Conservation (phyloP, 2,329 filamentous ascomycete species). For the Raffaelea albimanens region DNA sequence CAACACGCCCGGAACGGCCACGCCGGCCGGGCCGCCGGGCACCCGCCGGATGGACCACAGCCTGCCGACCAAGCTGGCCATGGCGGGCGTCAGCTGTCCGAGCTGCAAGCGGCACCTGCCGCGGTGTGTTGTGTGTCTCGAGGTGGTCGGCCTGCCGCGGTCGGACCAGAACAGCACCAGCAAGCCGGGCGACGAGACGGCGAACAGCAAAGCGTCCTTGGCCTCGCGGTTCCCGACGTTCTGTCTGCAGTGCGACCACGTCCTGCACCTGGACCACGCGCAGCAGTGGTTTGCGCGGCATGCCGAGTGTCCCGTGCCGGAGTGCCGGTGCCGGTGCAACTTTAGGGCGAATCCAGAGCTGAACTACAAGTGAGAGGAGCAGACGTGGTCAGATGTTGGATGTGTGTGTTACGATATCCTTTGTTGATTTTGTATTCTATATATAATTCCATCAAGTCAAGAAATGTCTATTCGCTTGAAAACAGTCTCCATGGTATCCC, state of each 20-base stretch:
- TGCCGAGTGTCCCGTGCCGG: slow-evolving; percentile 57
- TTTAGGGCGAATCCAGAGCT: slow-evolving; percentile 51
- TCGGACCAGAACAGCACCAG: slow-evolving; percentile 39
- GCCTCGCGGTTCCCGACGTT: slow-evolving; percentile 58
- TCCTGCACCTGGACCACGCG: slow-evolving; percentile 58
- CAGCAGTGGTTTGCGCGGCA: slow-evolving; percentile 57
- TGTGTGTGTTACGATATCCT: too few species aligned
- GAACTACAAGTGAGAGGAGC: slow-evolving; percentile 32
- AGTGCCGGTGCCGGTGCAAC: slow-evolving; percentile 58
- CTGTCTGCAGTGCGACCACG: slow-evolving; percentile 59
- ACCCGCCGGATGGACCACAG: background rate
- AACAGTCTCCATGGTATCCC: too few species aligned
- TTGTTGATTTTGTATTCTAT: too few species aligned
- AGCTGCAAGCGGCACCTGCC: slow-evolving; percentile 58
- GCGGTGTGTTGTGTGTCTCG: slow-evolving; percentile 58
- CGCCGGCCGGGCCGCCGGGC: background rate
- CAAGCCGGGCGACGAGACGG: background rate
- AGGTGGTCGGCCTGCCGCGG: slow-evolving; percentile 55
- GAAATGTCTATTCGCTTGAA: too few species aligned
- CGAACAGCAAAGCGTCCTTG: slow-evolving; percentile 16
- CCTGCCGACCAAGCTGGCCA: slow-evolving; percentile 34
- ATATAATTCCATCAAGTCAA: too few species aligned
- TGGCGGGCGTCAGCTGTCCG: slow-evolving; percentile 54
- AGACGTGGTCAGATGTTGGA: too few species aligned
- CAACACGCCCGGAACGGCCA: background rate